Base-by-base conservation (phyloP, 306 rosid genomes). In the Quercus suber region DNA sequence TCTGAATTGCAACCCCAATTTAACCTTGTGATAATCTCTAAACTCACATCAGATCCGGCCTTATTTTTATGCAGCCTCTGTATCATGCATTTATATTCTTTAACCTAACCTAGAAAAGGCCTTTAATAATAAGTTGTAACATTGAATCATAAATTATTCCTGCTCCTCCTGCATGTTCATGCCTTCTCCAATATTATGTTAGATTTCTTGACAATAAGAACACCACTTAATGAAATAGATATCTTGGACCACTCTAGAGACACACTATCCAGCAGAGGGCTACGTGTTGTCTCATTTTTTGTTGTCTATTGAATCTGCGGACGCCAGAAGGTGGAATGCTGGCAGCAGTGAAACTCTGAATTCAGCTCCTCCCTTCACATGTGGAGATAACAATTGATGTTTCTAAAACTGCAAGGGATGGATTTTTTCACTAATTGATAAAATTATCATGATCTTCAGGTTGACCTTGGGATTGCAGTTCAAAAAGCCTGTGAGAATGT, bases 401-500 rank as follows among this genome's bases (percentile, higher is more conserved):
- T 57, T 35, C 30, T 57, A 23, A 56, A 65, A 43, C 55, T 64
- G 52, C n/a, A 20, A 9, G 19, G 11, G 21, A 63, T 78, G 73
- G 65, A 45, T 15, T 80, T 82, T 69, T 52, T 35, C 55, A 70
- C 72, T 67, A 71, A 58, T 33, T 80, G 71, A 86, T 61, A 55
- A 60, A 71, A 75, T 56, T 20, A 28, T 76, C 75, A 74, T 73
- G 70, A 72, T 84, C 76, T 75, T 65, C 88, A 95, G 99, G 98
- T 95, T 51, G 98, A 92, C 86, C 96, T 95, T 55, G 99, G 97
- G 27, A 74, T 91, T 69, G 91, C 97, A 9, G 97, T 95, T 86
- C 99, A 91, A 75, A 88, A 63, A 78, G 99, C 96, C 28, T 95
- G 99, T 72, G 97, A 92, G 87, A 89, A 88, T 86, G 94, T 89